Base-by-base conservation (phyloP, 176 grass and related monocot genomes). In the Elymus sibiricus region DNA sequence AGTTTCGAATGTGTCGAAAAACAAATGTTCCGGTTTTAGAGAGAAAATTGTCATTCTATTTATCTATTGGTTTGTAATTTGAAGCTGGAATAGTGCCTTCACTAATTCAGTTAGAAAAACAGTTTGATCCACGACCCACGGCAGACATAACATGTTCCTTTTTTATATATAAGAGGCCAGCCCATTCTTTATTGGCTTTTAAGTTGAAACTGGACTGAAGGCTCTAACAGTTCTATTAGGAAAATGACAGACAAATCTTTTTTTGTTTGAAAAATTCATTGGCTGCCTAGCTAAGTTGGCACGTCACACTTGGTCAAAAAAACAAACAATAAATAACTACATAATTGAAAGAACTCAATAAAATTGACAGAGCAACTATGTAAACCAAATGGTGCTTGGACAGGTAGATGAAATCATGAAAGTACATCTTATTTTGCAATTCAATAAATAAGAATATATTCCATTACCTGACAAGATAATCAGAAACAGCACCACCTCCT, bases 391-490 rank as follows among this genome's bases (percentile, higher is more conserved):
- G 68, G 67, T 74, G 4, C 46, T 58, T 37, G 32, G 6, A 83
- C 68, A 60, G 35, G 16, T 42, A 60, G 22, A 46, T 46, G 22
- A 58, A 35, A 47, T 34, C 9, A 38, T 55, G 24, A 63, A 53
- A 55, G 15, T 32, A 80, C 26, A 75, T 39, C 15, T 1, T 62
- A 44, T 81, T 44, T 62, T 56, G 26, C 21, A 73, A 28, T 1
- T 8, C 11, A 29, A 26, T 51, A 68, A 22, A 22, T 58, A 58
- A 58, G 53, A 22, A 7, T n/a, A n/a, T n/a, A 81, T 72, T 82
- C 12, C 43, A 53, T 70, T 88, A 95, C 96, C 96, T 98, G 85
- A 95, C 93, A 83, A 95, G 75, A 80, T 91, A 85, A 61, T 98
- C 93, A 47, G 96, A 95, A 87, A 88, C 76, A 60, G 70, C 81